Percentiles rank a stretch among this genome's conserved stretches.
Conservation (phyloP, 306 rosid genomes). For the Glycyrrhiza uralensis region DNA sequence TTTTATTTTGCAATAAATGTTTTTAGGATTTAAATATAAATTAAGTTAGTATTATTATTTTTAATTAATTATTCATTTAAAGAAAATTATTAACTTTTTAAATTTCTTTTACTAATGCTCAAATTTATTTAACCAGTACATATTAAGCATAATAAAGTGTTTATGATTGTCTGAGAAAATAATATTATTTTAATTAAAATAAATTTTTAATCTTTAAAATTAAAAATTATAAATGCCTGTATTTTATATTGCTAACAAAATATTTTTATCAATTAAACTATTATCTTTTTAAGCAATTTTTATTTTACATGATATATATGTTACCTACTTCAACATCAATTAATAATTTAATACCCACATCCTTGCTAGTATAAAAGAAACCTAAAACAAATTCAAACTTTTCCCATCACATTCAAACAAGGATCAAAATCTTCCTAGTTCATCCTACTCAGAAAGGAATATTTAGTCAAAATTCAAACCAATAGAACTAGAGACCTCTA, state of each 20-base stretch:
- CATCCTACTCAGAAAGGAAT: background rate
- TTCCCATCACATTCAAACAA: background rate
- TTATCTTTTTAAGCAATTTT: background rate
- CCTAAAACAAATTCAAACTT: background rate
- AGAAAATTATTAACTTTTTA: background rate
- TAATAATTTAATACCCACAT: background rate
- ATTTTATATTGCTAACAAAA: too few relatives aligned
- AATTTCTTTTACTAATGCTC: background rate
- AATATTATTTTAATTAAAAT: too few relatives aligned
- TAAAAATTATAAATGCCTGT: too few relatives aligned
- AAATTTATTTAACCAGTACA: background rate
- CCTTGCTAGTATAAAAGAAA: background rate
- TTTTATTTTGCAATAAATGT: too few relatives aligned
- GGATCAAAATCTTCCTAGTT: background rate
- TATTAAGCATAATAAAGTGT: background rate
- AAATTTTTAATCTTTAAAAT: too few relatives aligned
- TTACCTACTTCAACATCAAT: background rate
- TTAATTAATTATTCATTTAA: too few relatives aligned
- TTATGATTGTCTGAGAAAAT: too few relatives aligned
- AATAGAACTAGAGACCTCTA: background rate
- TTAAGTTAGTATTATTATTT: background rate
- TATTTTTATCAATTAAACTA: background rate
- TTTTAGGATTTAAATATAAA: background rate
- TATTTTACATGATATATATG: background rate
- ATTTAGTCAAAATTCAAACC: constrained; percentile 18